Evolutionary conservation across 192 early-diverging fungal genomes (phyloP).

Genomic region (Backusella circina): DNA sequence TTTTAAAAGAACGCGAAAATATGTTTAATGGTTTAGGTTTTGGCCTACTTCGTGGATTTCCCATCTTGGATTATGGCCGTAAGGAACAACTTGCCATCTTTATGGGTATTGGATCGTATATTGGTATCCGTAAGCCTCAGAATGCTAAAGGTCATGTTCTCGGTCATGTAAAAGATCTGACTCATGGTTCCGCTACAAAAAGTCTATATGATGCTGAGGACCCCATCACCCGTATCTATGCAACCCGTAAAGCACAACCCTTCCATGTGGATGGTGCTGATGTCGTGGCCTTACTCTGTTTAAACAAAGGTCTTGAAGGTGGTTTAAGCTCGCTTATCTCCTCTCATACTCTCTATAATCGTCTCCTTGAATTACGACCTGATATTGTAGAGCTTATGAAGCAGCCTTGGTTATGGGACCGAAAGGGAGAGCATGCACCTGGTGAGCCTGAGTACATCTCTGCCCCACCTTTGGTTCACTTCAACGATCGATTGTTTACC

Average conservation of each 20-base stretch:
- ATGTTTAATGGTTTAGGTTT: conserved; percentile 29
- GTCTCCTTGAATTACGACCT: conserved; percentile 13
- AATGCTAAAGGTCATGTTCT: conserved; percentile 33
- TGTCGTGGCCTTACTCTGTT: conserved; percentile 32
- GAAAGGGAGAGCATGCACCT: conserved; percentile 27
- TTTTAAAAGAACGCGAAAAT: conserved; percentile 9
- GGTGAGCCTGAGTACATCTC: conserved; percentile 13
- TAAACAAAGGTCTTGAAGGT: conserved; percentile 24
- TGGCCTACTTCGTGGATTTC: conserved; percentile 24
- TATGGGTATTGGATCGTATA: conserved; percentile 37
- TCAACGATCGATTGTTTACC: conserved; percentile 29
- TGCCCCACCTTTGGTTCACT: conserved; percentile 17
- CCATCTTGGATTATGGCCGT: conserved; percentile 11
- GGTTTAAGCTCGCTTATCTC: conserved; percentile 33
- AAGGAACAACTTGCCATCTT: conserved; percentile 30
- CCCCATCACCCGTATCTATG: conserved; percentile 33
- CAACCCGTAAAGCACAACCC: conserved; percentile 37
- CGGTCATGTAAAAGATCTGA: conserved; percentile 36
- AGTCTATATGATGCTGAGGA: conserved; percentile 22
- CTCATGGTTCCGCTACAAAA: conserved; percentile 24
- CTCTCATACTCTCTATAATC: conserved; percentile 39
- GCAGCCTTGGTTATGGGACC: conserved; percentile 34
- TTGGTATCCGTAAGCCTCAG: conserved; percentile 29
- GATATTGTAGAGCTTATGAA: conserved; percentile 33
- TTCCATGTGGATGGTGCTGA: conserved; percentile 38